phyloP scores from a whole-genome alignment of 371 early-diverging fungal genomes.

The Massospora cicadina region DNA sequence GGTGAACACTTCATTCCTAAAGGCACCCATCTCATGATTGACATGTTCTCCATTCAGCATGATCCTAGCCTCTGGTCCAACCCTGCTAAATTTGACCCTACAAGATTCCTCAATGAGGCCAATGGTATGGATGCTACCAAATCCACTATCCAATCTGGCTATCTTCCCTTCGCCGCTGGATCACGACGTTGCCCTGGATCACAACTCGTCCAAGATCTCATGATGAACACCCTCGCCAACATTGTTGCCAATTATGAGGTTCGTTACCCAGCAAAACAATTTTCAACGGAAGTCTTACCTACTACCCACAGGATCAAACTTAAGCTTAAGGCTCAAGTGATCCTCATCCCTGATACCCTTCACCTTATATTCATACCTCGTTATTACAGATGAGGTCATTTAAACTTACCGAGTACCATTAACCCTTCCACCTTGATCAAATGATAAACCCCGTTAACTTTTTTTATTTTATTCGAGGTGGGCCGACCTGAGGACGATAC shows the following conservation, averaged over 20 bases:
- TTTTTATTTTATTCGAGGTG: too few relatives aligned
- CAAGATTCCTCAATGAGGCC: neutral
- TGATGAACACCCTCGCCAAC: neutral
- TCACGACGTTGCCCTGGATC: conserved; percentile 22
- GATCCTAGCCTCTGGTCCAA: conserved; percentile 4
- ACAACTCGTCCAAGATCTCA: neutral
- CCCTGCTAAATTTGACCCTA: conserved; percentile 9
- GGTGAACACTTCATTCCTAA: conserved; percentile 9
- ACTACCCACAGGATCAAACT: neutral
- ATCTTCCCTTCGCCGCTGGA: conserved; percentile 9
- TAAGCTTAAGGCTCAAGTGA: neutral
- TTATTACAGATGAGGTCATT: too few relatives aligned
- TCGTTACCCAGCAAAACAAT: neutral
- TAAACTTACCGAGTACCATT: too few relatives aligned
- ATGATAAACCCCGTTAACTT: too few relatives aligned
- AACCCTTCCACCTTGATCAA: too few relatives aligned
- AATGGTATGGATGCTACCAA: neutral
- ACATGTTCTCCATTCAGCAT: neutral
- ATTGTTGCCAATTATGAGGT: neutral
- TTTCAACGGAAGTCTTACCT: neutral
- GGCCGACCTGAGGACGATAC: too few relatives aligned
- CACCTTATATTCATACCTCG: neutral
- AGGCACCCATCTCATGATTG: conserved; percentile 10
- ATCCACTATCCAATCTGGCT: neutral
- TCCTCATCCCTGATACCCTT: neutral